phyloP scores from a whole-genome alignment of 352 stramenopile genomes.

The Phytophthora chlamydospora region DNA sequence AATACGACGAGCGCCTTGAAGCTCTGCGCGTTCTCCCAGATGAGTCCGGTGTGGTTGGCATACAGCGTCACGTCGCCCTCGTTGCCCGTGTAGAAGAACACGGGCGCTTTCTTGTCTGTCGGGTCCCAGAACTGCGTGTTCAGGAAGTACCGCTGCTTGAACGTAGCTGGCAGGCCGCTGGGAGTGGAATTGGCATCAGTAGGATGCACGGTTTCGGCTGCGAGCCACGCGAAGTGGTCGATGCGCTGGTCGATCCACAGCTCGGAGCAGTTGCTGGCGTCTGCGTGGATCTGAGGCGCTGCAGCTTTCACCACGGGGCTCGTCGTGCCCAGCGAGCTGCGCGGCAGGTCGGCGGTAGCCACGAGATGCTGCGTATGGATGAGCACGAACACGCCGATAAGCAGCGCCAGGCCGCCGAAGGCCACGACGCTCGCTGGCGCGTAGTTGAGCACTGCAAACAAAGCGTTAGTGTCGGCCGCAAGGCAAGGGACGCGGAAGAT shows the following conservation, averaged over 20 bases:
- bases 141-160: constrained; percentile 90
- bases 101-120: constrained; percentile 62
- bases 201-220: constrained; percentile 28
- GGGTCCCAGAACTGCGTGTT: constrained; percentile 88
- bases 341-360: constrained; percentile 46
- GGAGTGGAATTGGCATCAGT: constrained; percentile 4
- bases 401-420: constrained; percentile 51
- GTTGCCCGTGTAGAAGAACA: constrained; percentile 96
- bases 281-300: constrained; percentile 33
- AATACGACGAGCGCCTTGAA: constrained; percentile 94
- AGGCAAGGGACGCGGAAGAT: background rate
- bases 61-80: constrained; percentile 95
- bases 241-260: constrained; percentile 89
- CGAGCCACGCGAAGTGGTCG: constrained; percentile 89
- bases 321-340: constrained; percentile 37
- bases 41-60: constrained; percentile 94
- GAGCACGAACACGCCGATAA: constrained; percentile 71
- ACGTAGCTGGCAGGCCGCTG: constrained; percentile 54
- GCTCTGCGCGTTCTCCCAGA: constrained; percentile 92
- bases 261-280: constrained; percentile 80
- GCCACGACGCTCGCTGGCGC: constrained; percentile 53
- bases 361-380: constrained; percentile 74
- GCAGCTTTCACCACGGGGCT: constrained; percentile 6
- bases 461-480: constrained; percentile 3
- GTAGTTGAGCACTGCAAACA: constrained; percentile 35